Conservation (phyloP, 495 filamentous ascomycete genomes). For the Cercophora scortea region DNA sequence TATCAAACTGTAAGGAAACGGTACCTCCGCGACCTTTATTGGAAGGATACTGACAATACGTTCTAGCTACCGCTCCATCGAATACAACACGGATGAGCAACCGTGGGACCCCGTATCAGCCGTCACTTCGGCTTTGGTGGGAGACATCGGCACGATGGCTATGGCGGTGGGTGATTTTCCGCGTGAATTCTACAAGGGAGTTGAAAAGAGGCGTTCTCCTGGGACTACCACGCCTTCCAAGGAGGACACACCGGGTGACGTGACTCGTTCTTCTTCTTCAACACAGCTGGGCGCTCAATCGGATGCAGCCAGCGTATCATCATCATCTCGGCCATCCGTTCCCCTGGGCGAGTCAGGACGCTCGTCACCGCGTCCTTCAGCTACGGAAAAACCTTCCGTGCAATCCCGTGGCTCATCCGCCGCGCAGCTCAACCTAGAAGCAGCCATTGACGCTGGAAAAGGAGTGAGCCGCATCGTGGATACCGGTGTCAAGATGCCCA, state of each 20-base stretch:
- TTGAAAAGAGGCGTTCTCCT: constrained; percentile 1
- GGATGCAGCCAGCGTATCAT: constrained; percentile 3
- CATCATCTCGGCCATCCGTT: background rate
- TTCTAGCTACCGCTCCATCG: constrained; percentile 52
- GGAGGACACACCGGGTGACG: background rate
- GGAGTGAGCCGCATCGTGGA: constrained; percentile 60
- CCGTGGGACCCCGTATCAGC: constrained; percentile 68
- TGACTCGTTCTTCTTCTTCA: background rate
- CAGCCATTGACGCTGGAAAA: constrained; percentile 52
- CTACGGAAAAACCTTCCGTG: background rate
- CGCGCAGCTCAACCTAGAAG: constrained; percentile 34
- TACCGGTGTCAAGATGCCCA: constrained; percentile 65
- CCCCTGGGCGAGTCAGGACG: background rate
- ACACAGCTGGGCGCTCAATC: constrained; percentile 4
- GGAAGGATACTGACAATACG: constrained; percentile 10
- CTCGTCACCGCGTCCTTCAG: background rate
- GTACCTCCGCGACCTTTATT: background rate
- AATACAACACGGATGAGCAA: constrained; percentile 66
- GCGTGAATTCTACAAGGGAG: constrained; percentile 45
- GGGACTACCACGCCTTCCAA: background rate
- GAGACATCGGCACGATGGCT: constrained; percentile 64
- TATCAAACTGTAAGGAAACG: constrained; percentile 53
- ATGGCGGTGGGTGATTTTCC: constrained; percentile 83
- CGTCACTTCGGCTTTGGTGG: constrained; percentile 63
- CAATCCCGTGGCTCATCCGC: too few relatives aligned